Percentiles rank a stretch among this genome's conserved stretches.
Conservation (phyloP, 2,329 filamentous ascomycete genomes). For the Rutstroemia sp. region DNA sequence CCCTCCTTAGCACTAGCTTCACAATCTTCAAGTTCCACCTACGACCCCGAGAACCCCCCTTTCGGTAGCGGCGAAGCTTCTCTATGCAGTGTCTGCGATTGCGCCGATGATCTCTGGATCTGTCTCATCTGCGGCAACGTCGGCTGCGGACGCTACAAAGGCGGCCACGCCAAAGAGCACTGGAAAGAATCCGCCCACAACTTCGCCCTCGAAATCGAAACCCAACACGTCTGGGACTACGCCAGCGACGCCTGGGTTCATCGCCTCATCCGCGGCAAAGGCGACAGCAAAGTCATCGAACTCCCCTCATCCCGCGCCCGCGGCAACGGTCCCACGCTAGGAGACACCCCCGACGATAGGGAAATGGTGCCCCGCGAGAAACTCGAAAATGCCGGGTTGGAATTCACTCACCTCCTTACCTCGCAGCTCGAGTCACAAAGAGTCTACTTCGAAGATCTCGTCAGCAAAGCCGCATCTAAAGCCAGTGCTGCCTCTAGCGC, state of each 20-base stretch:
- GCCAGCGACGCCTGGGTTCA: conserved; percentile 94
- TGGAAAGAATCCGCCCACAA: conserved; percentile 86
- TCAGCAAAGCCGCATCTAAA: conserved; percentile 85
- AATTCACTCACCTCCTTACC: conserved; percentile 90
- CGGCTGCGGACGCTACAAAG: conserved; percentile 90
- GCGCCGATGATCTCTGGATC: conserved; percentile 81
- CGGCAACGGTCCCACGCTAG: background rate
- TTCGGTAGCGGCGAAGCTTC: conserved; percentile 57
- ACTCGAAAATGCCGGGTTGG: conserved; percentile 72
- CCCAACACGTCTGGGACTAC: conserved; percentile 97
- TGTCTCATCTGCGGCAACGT: conserved; percentile 90
- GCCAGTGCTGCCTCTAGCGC: conserved; percentile 64
- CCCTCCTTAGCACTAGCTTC: conserved; percentile 36
- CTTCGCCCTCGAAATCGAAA: conserved; percentile 87
- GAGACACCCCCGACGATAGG: conserved; percentile 33
- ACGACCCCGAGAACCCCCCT: conserved; percentile 45
- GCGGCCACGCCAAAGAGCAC: conserved; percentile 86
- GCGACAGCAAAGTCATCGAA: conserved; percentile 86
- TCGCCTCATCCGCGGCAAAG: conserved; percentile 86
- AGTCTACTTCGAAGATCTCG: conserved; percentile 87
- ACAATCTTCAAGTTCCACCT: conserved; percentile 22
- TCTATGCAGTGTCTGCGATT: conserved; percentile 76
- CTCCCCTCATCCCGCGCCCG: conserved; percentile 48
- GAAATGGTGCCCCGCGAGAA: conserved; percentile 67
- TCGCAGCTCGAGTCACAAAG: conserved; percentile 90